These are phyloP conservation scores for Suillus decipiens DNA, from an alignment of 768 basidiomycete species.

Conservation along the genomic window DNA sequence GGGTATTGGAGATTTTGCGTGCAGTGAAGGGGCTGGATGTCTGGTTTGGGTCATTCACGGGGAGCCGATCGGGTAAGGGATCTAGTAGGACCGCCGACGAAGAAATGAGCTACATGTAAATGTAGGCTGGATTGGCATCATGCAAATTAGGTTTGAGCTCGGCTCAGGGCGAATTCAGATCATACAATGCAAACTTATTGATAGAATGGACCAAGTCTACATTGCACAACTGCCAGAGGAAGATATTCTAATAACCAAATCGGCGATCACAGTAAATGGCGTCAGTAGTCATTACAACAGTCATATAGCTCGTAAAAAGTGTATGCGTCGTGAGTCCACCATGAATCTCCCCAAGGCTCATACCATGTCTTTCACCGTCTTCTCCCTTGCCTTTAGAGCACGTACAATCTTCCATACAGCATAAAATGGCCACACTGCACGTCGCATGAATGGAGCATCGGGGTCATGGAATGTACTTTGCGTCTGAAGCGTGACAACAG, in stretches of 20 bases:
- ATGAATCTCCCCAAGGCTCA: background rate
- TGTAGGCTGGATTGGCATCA: slow-evolving; percentile 42
- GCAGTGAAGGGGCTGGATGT: slow-evolving; percentile 51
- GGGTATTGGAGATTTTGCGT: slow-evolving; percentile 45
- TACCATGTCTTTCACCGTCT: too few species aligned
- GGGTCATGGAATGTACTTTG: slow-evolving; percentile 25
- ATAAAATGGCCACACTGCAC: slow-evolving; percentile 25
- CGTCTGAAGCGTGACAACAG: slow-evolving; percentile 52
- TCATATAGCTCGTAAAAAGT: background rate
- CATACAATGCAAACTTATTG: background rate
- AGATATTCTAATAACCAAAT: background rate
- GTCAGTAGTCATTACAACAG: background rate
- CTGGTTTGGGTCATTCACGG: slow-evolving; percentile 51
- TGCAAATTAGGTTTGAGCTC: background rate
- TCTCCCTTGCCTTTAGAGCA: too few species aligned
- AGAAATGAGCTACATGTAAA: slow-evolving; percentile 66
- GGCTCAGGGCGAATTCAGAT: background rate
- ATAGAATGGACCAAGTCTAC: background rate
- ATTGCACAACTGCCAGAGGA: background rate
- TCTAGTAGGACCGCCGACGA: slow-evolving; percentile 39
- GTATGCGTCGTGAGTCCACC: background rate
- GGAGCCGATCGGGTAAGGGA: slow-evolving; percentile 46
- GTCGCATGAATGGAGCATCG: slow-evolving; percentile 19
- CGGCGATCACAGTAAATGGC: background rate
- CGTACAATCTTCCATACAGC: slow-evolving; percentile 1